These are phyloP conservation scores for Debaryomyces maramus DNA, from an alignment of 805 yeast species.

Conservation along the genomic window DNA sequence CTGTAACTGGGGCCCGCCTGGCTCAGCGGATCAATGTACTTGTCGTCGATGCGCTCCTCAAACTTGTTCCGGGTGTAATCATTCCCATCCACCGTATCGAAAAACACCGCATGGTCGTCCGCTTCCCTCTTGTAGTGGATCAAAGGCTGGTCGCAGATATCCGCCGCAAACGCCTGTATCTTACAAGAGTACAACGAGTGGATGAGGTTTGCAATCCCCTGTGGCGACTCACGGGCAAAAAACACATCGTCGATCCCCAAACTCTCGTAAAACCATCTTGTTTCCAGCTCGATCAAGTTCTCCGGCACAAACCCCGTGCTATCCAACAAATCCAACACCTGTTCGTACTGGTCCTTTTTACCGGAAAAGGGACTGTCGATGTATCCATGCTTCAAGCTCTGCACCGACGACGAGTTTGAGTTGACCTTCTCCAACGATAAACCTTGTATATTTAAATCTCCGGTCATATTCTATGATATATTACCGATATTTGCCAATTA, in stretches of 20 bases:
- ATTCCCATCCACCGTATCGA: slow-evolving; percentile 65
- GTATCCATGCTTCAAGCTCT: slow-evolving; percentile 56
- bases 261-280: slow-evolving; percentile 82
- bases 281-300: slow-evolving; percentile 77
- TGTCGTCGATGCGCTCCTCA: slow-evolving; percentile 78
- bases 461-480: slow-evolving; percentile 1
- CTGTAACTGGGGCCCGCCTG: slow-evolving; percentile 51
- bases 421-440: slow-evolving; percentile 24
- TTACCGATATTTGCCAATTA: neutral
- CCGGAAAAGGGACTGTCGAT: slow-evolving; percentile 74
- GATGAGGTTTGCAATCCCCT: slow-evolving; percentile 78
- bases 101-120: slow-evolving; percentile 86
- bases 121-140: slow-evolving; percentile 79
- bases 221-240: slow-evolving; percentile 82
- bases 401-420: slow-evolving; percentile 32
- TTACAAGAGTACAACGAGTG: slow-evolving; percentile 91
- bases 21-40: slow-evolving; percentile 62
- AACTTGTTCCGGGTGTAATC: slow-evolving; percentile 46
- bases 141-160: slow-evolving; percentile 42
- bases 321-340: slow-evolving; percentile 79
- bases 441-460: slow-evolving; percentile 19
- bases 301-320: slow-evolving; percentile 89
- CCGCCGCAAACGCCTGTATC: slow-evolving; percentile 65
- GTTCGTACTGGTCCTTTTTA: slow-evolving; percentile 75
- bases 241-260: slow-evolving; percentile 91